Evolutionary conservation across 768 basidiomycete species (phyloP).

Genomic region (Amanita muscaria): DNA sequence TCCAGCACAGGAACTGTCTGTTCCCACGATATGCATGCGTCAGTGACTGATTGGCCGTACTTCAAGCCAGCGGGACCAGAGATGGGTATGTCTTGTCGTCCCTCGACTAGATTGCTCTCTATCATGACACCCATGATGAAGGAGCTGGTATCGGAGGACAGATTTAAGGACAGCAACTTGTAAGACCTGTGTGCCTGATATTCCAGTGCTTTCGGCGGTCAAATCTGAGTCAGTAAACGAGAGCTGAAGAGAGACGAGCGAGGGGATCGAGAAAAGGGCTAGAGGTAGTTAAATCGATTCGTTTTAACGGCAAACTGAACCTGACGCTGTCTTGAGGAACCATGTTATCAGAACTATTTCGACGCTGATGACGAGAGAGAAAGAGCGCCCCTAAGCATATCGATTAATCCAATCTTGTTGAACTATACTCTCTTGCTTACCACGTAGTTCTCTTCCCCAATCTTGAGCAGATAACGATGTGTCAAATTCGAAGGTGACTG

Average conservation of each 20-base stretch:
- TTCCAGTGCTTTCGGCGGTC: conserved; percentile 13
- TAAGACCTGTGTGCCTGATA: conserved; percentile 20
- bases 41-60: conserved; percentile 84
- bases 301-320: conserved; percentile 36
- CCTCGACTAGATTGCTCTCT: conserved; percentile 85
- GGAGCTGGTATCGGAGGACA: conserved; percentile 53
- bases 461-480: conserved; percentile 44
- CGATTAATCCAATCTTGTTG: background rate
- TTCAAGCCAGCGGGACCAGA: conserved; percentile 63
- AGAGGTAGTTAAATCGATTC: conserved; percentile 22
- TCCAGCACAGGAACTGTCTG: conserved; percentile 76
- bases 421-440: conserved; percentile 17
- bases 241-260: conserved; percentile 19
- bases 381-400: conserved; percentile 34
- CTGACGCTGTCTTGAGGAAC: conserved; percentile 33
- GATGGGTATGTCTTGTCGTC: conserved; percentile 76
- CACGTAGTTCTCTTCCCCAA: conserved; percentile 41
- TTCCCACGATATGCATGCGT: conserved; percentile 88
- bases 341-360: conserved; percentile 22
- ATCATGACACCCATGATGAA: conserved; percentile 93
- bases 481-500: conserved; percentile 40
- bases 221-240: conserved; percentile 15
- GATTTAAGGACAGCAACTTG: conserved; percentile 22
- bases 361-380: conserved; percentile 35
- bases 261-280: conserved; percentile 19